Evolutionary conservation across 1,284 basidiomycete genomes (phyloP).

Genomic region (Rhodotorula sp.): DNA sequence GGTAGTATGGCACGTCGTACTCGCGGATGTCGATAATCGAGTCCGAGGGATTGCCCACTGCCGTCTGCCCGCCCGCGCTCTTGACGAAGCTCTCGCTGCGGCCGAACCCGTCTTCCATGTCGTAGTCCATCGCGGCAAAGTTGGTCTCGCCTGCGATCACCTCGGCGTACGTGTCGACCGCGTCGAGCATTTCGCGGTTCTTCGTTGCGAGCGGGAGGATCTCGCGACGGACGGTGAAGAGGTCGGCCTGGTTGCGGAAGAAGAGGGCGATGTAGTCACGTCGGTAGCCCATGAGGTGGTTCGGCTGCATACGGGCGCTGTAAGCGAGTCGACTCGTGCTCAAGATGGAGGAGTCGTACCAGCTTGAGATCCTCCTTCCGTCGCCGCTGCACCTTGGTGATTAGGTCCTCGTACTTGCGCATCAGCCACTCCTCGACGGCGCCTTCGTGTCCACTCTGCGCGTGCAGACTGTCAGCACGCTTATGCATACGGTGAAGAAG

Average conservation of each 20-base stretch:
- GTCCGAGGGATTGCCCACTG: slow-evolving; percentile 56
- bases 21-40: slow-evolving; percentile 89
- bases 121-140: slow-evolving; percentile 55
- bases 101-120: slow-evolving; percentile 62
- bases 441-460: slow-evolving; percentile 79
- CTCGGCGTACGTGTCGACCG: slow-evolving; percentile 96
- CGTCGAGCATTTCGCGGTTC: slow-evolving; percentile 90
- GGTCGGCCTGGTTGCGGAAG: slow-evolving; percentile 90
- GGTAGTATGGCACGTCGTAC: slow-evolving; percentile 96
- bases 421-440: slow-evolving; percentile 93
- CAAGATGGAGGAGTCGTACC: slow-evolving; percentile 47
- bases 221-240: slow-evolving; percentile 83
- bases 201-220: slow-evolving; percentile 83
- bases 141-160: slow-evolving; percentile 64
- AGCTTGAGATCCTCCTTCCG: slow-evolving; percentile 92
- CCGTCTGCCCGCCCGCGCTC: slow-evolving; percentile 55
- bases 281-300: slow-evolving; percentile 90
- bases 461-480: neutral
- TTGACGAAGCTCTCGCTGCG: slow-evolving; percentile 45
- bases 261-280: slow-evolving; percentile 84
- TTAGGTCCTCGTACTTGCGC: slow-evolving; percentile 87
- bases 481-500: neutral
- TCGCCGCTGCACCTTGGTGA: slow-evolving; percentile 74
- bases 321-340: neutral
- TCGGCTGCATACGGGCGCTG: slow-evolving; percentile 60